Percentiles rank a stretch among this genome's conserved stretches.
Evolutionary conservation across 345 rosid species (phyloP).

Genomic region (thale cress (Arabidopsis thaliana)): TAIR10.1 NC_003071.7:15913001-15913500

Average conservation of each 20-base stretch:
- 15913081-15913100: slow-evolving; percentile 98
- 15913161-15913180: slow-evolving; percentile 92
- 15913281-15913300: not conserved
- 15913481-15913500: slow-evolving; percentile 60
- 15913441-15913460: slow-evolving; percentile 80
- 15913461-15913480: slow-evolving; percentile 64
- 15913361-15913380: slow-evolving; percentile 58
- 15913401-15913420: slow-evolving; percentile 83
- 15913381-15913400: slow-evolving; percentile 69
- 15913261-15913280: slow-evolving; percentile 3
- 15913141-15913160: slow-evolving; percentile 95
- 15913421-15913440: slow-evolving; percentile 81
- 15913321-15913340: slow-evolving; percentile 30
- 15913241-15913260: slow-evolving; percentile 5
- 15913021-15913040: slow-evolving; percentile 96
- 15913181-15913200: slow-evolving; percentile 90
- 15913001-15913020: slow-evolving; percentile 96
- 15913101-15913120: slow-evolving; percentile 85
- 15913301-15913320: slow-evolving; percentile 22
- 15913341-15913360: slow-evolving; percentile 76
- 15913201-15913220: slow-evolving; percentile 99
- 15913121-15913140: slow-evolving; percentile 79
- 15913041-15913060: slow-evolving; percentile 90
- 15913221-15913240: slow-evolving; percentile 85
- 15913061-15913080: slow-evolving; percentile 84